Evolutionary conservation across 176 grass and related monocot genomes (phyloP).

Genomic region (Triticum urartu): DNA sequence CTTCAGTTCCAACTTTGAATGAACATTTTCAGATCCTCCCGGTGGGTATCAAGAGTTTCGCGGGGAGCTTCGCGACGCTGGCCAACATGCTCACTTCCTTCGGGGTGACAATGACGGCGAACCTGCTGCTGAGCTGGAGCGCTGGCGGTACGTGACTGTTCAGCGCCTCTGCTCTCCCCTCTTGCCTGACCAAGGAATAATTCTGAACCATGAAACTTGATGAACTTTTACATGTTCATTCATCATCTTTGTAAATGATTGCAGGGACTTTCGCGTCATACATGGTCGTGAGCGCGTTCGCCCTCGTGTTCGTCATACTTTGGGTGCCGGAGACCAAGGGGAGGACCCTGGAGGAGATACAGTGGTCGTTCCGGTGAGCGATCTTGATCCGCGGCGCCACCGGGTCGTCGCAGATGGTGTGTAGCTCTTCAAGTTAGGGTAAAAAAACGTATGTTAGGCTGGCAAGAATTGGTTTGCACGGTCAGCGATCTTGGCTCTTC

Average conservation of each 20-base stretch:
- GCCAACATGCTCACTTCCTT: constrained; percentile 85
- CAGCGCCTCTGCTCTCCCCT: background rate
- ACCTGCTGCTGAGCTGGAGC: constrained; percentile 78
- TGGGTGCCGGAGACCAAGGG: constrained; percentile 98
- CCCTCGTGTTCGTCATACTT: constrained; percentile 63
- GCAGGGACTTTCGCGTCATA: constrained; percentile 77
- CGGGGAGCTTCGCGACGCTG: constrained; percentile 80
- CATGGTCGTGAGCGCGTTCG: constrained; percentile 53
- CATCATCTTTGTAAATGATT: constrained; percentile 3
- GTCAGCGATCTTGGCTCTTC: background rate
- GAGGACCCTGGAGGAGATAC: constrained; percentile 93
- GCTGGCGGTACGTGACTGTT: constrained; percentile 46
- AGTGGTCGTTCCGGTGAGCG: constrained; percentile 70
- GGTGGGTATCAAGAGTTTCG: constrained; percentile 79
- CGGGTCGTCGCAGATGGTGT: background rate
- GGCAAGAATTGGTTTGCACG: too few species aligned
- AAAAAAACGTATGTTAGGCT: background rate
- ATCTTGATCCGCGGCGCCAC: background rate
- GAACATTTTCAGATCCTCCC: constrained; percentile 52
- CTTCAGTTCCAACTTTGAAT: constrained; percentile 8
- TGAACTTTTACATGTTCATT: background rate
- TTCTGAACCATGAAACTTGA: background rate
- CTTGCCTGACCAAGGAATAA: background rate
- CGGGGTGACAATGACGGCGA: constrained; percentile 80
- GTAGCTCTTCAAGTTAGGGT: background rate